Conservation (phyloP, 129 eudicot genomes). For the Solidago caesia region DNA sequence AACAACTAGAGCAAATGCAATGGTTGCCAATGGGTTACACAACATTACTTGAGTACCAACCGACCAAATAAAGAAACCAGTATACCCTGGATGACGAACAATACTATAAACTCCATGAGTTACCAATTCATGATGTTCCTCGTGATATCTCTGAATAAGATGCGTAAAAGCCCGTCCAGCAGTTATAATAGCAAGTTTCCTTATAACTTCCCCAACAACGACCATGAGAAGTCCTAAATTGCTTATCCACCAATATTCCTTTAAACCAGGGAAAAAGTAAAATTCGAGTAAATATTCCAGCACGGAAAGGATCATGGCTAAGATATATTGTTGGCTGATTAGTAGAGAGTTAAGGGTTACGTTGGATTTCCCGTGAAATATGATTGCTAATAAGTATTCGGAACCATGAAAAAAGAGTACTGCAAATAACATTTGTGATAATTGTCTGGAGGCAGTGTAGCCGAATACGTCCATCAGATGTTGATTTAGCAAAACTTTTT, state of each 20-base stretch:
- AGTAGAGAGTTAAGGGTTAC: constrained; percentile 75
- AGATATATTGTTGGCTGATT: constrained; percentile 65
- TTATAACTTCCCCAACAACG: constrained; percentile 67
- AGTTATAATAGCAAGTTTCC: constrained; percentile 89
- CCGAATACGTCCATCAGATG: constrained; percentile 59
- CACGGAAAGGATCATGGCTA: constrained; percentile 73
- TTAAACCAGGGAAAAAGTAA: constrained; percentile 64
- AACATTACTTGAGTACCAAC: constrained; percentile 90
- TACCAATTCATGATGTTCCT: constrained; percentile 69
- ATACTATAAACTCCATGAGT: constrained; percentile 73
- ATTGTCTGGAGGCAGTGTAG: constrained; percentile 63
- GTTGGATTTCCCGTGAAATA: constrained; percentile 64
- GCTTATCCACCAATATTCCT: constrained; percentile 75
- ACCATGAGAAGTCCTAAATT: constrained; percentile 77
- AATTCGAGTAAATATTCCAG: constrained; percentile 72
- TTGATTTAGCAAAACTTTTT: constrained; percentile 27
- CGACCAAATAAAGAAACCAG: constrained; percentile 92
- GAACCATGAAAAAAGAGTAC: constrained; percentile 73
- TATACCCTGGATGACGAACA: constrained; percentile 90
- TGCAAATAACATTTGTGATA: constrained; percentile 65
- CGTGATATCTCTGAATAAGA: constrained; percentile 66
- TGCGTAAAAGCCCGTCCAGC: constrained; percentile 98
- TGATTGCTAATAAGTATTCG: constrained; percentile 67
- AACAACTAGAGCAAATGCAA: constrained; percentile 66
- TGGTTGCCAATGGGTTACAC: constrained; percentile 68